Base-by-base conservation (phyloP, 2,329 filamentous ascomycete genomes). In the Botryotinia calthae region DNA sequence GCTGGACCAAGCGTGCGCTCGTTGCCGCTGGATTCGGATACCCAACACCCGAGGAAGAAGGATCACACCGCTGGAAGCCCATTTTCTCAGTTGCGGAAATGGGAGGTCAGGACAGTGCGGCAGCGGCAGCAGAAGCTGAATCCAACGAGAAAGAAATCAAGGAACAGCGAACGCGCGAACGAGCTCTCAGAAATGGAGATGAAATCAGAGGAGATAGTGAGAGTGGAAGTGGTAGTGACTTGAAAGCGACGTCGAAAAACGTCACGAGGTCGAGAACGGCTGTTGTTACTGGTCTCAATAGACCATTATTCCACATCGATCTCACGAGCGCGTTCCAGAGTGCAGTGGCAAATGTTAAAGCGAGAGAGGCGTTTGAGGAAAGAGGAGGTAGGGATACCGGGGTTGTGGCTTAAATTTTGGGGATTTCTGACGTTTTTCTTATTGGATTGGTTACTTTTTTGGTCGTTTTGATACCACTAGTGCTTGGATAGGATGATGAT, bases 1-100 rank as follows among this genome's bases (percentile, higher is more conserved):
- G 93, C 73, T 98, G 95, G 95, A 95, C 94, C 37, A 97, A 97
- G 84, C 92, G 94, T 46, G 95, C 93, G 7, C 89, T 98, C 61
- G 91, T 91, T 6, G 89, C 93, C 2, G 95, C 92, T 37, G 95
- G 95, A 20, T 98, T 98, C 79, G 95, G 95, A 2, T 94, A 92
- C 80, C 94, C 94, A 3, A 89, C 89, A 0, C 78, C 84, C 20
- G 85, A 84, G 22, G 76, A 76, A n/a, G 74, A 67, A 20, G 37
- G 81, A 81, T 10, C 84, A 82, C 72, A 88, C 75, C 88, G 93
- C 73, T 98, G 95, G 95, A 95, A 93, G 81, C 93, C 94, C n/a
- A 94, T 98, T 76, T 98, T 97, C 85, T 94, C 90, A 79, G 94
- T 98, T 34, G 93, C 95, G 2, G 94, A 97, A 80, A 90, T 97